Evolutionary conservation across 345 rosid genomes (phyloP).

Genomic region (Eucalyptus erythrocorys): DNA sequence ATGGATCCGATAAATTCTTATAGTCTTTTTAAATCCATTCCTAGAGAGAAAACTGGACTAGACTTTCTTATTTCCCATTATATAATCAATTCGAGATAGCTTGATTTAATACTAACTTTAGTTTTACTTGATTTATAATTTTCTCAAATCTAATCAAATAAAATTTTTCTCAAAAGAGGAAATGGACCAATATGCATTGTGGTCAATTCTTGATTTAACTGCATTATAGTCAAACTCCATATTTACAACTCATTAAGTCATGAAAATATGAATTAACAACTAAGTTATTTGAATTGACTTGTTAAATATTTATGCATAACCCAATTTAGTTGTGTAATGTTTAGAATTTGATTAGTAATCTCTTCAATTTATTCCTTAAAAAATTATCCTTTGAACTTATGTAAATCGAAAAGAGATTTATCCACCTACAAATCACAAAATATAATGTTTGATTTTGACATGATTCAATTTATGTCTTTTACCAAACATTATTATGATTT

Average conservation of each 20-base stretch:
- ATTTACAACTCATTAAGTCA: fast-evolving
- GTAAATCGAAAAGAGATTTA: too few relatives aligned
- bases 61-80: too few relatives aligned
- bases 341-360: too few relatives aligned
- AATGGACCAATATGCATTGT: fast-evolving
- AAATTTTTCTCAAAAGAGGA: fast-evolving
- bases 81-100: fast-evolving
- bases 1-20: not conserved
- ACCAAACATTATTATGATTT: too few relatives aligned
- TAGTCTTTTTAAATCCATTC: too few relatives aligned
- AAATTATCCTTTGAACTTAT: too few relatives aligned
- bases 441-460: fast-evolving
- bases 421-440: too few relatives aligned
- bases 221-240: fast-evolving
- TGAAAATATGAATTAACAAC: fast-evolving
- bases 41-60: not conserved
- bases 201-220: not conserved
- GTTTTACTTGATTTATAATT: fast-evolving
- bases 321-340: fast-evolving
- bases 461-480: too few relatives aligned
- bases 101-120: fast-evolving
- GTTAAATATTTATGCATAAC: fast-evolving
- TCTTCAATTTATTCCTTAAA: too few relatives aligned
- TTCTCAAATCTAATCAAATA: fast-evolving
- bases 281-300: fast-evolving